Conservation (phyloP, 257 asterid genomes). For the Leptodermis oblonga region DNA sequence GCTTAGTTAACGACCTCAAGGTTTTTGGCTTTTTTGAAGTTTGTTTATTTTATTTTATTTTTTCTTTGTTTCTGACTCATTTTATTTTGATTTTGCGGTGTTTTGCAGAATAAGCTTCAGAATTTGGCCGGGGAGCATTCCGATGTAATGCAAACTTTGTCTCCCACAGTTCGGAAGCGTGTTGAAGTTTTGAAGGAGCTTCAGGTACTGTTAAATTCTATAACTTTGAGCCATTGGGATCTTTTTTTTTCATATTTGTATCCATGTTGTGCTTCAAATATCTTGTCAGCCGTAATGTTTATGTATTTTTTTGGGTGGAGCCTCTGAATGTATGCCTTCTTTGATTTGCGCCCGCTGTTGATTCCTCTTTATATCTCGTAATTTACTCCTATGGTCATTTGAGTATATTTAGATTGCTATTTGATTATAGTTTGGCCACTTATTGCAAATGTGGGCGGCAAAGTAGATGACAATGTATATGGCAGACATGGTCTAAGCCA, state of each 20-base stretch:
- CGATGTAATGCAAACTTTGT: constrained; percentile 50
- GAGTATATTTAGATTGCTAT: background rate
- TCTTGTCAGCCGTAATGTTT: background rate
- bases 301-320: too few relatives aligned
- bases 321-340: background rate
- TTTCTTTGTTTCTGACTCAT: background rate
- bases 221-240: background rate
- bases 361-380: background rate
- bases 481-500: background rate
- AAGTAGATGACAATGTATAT: background rate
- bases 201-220: constrained; percentile 44
- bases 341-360: too few relatives aligned
- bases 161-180: constrained; percentile 63
- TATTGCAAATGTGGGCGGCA: too few relatives aligned
- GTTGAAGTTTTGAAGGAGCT: constrained; percentile 60
- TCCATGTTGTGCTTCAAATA: too few relatives aligned
- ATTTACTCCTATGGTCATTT: background rate
- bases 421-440: background rate
- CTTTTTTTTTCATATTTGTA: background rate
- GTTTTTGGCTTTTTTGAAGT: constrained; percentile 20
- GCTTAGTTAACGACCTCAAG: constrained; percentile 73
- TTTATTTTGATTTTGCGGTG: background rate
- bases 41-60: background rate
- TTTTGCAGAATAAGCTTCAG: constrained; percentile 58
- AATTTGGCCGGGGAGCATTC: constrained; percentile 57